A percentile compares a stretch with the other conserved stretches of the same genome.
Conservation (phyloP, 2,329 filamentous ascomycete species). For the Tolypocladium ovalisporum region DNA sequence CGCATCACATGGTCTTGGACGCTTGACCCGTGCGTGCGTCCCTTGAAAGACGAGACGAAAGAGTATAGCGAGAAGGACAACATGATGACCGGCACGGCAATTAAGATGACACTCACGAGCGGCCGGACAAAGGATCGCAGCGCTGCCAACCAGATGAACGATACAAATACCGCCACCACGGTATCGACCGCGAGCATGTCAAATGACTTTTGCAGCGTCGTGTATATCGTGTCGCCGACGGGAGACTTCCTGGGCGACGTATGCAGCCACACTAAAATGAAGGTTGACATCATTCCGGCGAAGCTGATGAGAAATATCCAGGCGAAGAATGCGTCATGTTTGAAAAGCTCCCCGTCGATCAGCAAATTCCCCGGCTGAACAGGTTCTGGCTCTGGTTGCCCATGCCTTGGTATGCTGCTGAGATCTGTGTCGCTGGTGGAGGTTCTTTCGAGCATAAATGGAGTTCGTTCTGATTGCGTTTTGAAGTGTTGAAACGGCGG, state of each 20-base stretch:
- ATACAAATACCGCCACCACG: conserved; percentile 77
- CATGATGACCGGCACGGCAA: conserved; percentile 77
- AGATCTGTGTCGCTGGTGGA: conserved; percentile 37
- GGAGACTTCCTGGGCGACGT: conserved; percentile 63
- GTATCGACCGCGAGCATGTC: conserved; percentile 87
- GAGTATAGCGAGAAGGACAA: conserved; percentile 87
- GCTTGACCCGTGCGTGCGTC: conserved; percentile 59
- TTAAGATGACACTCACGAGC: conserved; percentile 69
- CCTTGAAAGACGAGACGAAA: conserved; percentile 80
- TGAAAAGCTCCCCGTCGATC: conserved; percentile 57
- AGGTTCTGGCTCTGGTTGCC: conserved; percentile 24
- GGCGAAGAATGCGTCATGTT: conserved; percentile 85
- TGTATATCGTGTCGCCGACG: conserved; percentile 90
- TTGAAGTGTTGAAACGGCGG: conserved; percentile 54
- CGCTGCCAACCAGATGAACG: conserved; percentile 80
- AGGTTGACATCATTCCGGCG: conserved; percentile 76
- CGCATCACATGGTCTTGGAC: conserved; percentile 87
- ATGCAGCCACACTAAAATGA: conserved; percentile 81
- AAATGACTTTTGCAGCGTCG: conserved; percentile 74
- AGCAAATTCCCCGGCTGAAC: conserved; percentile 36
- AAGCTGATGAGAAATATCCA: conserved; percentile 80
- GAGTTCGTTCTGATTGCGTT: conserved; percentile 23
- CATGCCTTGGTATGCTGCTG: conserved; percentile 25
- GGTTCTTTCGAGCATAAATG: conserved; percentile 28
- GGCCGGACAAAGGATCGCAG: conserved; percentile 78